Base-by-base conservation (phyloP, 2,329 filamentous ascomycete species). In the Colletotrichum sp. region DNA sequence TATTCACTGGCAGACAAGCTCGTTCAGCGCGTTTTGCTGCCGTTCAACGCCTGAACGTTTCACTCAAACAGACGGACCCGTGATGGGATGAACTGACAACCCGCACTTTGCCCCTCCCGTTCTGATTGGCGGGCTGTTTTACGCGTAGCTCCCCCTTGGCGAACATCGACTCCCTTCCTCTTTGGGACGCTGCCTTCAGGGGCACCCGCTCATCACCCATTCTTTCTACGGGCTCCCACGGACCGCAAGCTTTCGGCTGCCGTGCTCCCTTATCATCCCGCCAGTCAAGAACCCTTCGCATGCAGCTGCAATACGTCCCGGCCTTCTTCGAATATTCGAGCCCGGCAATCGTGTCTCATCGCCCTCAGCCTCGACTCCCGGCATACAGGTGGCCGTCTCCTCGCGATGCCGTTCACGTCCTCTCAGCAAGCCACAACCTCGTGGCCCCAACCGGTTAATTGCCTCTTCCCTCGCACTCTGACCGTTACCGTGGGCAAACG, bases 391-490 rank as follows among this genome's bases (percentile, higher is more conserved):
- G n/a, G 21, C 24, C 58, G 13, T 32, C 32, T 63, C 58, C 6
- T 34, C 16, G 21, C 21, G n/a, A 52, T 18, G 30, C 36, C 58
- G 74, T 74, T 74, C 65, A 24, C 72, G 21, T 57, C 13, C 36
- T 65, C 24, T 61, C 63, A 60, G 43, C 65, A 69, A 73, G 58
- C 64, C 65, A 73, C 28, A 12, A 28, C 70, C 70, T 68, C 74
- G 43, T 65, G 58, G 43, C 43, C 43, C n/a, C 43, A 21, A 13
- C 43, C 43, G n/a, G 34, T 72, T 58, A 18, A 61, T 55, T 61
- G 52, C 24, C 43, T 64, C 55, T 55, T 66, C 21, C 12, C 58
- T 43, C 34, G 32, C 36, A 34, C 8, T 16, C 24, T 67, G 52
- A 63, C 63, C 55, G 63, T 72, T 72, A 58, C 58, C 69, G 57